Evolutionary conservation across 2,329 filamentous ascomycete species (phyloP).

Genomic region (Aureobasidium subglaciale): DNA sequence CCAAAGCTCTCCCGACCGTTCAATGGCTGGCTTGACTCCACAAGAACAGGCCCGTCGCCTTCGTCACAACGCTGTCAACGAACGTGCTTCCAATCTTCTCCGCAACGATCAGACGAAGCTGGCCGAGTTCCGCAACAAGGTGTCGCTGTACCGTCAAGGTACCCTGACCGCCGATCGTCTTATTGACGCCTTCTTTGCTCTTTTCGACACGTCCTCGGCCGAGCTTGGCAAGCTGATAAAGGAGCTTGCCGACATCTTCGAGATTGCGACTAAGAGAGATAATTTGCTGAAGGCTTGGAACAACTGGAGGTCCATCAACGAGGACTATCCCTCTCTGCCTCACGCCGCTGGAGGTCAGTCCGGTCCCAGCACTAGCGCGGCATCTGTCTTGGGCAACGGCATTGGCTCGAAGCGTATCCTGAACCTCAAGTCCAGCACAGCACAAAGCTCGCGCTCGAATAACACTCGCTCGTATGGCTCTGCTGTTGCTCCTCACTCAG

Average conservation of each 20-base stretch:
- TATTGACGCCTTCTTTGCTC: slow-evolving; percentile 77
- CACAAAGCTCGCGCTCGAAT: slow-evolving; percentile 56
- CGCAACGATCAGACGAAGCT: slow-evolving; percentile 71
- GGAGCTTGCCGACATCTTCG: slow-evolving; percentile 87
- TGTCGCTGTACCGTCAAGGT: slow-evolving; percentile 70
- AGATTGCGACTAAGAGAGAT: slow-evolving; percentile 68
- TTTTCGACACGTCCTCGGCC: slow-evolving; percentile 73
- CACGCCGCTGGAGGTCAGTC: slow-evolving; percentile 55
- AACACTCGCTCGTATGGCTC: slow-evolving; percentile 46
- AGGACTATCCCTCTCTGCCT: slow-evolving; percentile 87
- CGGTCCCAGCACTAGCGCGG: slow-evolving; percentile 52
- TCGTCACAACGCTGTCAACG: slow-evolving; percentile 76
- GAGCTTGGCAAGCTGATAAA: slow-evolving; percentile 84
- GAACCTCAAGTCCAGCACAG: slow-evolving; percentile 62
- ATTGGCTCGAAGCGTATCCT: slow-evolving; percentile 56
- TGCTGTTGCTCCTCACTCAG: slow-evolving; percentile 22
- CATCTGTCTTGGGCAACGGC: slow-evolving; percentile 42
- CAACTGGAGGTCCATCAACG: slow-evolving; percentile 91
- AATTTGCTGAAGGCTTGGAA: slow-evolving; percentile 78
- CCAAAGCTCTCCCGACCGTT: slow-evolving; percentile 27
- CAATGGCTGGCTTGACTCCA: slow-evolving; percentile 47
- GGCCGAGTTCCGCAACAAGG: slow-evolving; percentile 65
- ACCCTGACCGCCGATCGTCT: slow-evolving; percentile 66
- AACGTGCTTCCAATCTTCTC: slow-evolving; percentile 75
- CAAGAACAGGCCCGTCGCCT: slow-evolving; percentile 75